phyloP scores from a whole-genome alignment of 2,329 filamentous ascomycete species.

The Alternaria tenuissima region DNA sequence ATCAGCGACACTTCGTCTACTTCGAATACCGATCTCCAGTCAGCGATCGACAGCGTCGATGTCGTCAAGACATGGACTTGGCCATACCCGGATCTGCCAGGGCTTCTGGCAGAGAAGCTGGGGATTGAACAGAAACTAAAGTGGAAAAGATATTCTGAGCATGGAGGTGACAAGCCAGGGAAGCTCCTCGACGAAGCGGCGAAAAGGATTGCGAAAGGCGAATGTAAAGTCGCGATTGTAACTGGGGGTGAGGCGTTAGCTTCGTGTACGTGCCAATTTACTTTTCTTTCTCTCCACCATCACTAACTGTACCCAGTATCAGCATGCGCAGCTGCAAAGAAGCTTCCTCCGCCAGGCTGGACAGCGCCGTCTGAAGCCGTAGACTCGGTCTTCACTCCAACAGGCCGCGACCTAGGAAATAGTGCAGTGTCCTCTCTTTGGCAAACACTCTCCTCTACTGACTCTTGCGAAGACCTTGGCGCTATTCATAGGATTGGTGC shows the following conservation, averaged over 20 bases:
- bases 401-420: slow-evolving; percentile 55
- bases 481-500: slow-evolving; percentile 66
- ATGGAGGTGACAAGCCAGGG: slow-evolving; percentile 71
- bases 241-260: slow-evolving; percentile 72
- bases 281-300: not conserved
- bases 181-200: slow-evolving; percentile 71
- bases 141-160: slow-evolving; percentile 62
- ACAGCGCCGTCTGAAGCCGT: slow-evolving; percentile 58
- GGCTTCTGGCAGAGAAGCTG: slow-evolving; percentile 61
- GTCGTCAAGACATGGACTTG: slow-evolving; percentile 72
- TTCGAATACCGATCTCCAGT: slow-evolving; percentile 49
- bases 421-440: slow-evolving; percentile 46
- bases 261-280: slow-evolving; percentile 55
- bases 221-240: slow-evolving; percentile 66
- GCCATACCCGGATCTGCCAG: slow-evolving; percentile 68
- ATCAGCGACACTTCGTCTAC: slow-evolving; percentile 59
- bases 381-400: slow-evolving; percentile 60
- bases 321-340: slow-evolving; percentile 60
- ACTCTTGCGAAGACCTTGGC: slow-evolving; percentile 58
- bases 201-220: slow-evolving; percentile 61
- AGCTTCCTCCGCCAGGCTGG: slow-evolving; percentile 69
- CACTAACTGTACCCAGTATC: slow-evolving; percentile 49
- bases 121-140: slow-evolving; percentile 55
- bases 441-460: slow-evolving; percentile 21
- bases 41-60: slow-evolving; percentile 64